Conservation (phyloP, 1,284 basidiomycete species). For the Rhodotorula sp. region DNA sequence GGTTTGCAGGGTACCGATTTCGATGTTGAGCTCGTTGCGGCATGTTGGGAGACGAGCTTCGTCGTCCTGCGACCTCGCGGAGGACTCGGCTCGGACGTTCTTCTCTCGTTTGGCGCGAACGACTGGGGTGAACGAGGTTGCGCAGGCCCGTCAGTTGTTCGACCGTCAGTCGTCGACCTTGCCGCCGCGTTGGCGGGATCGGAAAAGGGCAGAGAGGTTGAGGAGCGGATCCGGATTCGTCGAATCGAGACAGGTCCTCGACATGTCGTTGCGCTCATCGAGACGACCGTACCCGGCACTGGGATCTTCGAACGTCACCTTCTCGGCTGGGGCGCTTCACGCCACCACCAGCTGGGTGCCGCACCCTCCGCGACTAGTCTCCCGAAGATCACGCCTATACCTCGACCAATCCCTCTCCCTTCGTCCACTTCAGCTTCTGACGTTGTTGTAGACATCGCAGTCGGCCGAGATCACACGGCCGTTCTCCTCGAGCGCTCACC, state of each 20-base stretch:
- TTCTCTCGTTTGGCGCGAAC: slow-evolving; percentile 76
- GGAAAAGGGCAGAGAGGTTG: too few relatives aligned
- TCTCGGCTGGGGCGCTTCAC: slow-evolving; percentile 75
- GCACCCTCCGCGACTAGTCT: not conserved
- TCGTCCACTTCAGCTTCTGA: not conserved
- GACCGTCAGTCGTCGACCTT: slow-evolving; percentile 9
- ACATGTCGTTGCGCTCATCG: slow-evolving; percentile 61
- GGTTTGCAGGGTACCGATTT: not conserved
- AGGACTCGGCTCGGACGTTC: slow-evolving; percentile 53
- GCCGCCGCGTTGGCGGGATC: too few relatives aligned
- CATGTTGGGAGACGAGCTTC: slow-evolving; percentile 79
- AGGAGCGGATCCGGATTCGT: slow-evolving; percentile 36
- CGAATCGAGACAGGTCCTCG: slow-evolving; percentile 65
- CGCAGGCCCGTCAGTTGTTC: slow-evolving; percentile 47
- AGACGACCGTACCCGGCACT: not conserved
- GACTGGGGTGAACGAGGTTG: slow-evolving; percentile 76
- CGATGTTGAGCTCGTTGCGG: slow-evolving; percentile 53
- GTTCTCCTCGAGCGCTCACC: slow-evolving; percentile 2
- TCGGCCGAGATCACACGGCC: slow-evolving; percentile 39
- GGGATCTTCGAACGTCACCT: slow-evolving; percentile 44
- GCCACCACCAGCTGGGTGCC: slow-evolving; percentile 73
- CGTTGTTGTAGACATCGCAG: slow-evolving; percentile 5
- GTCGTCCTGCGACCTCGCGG: slow-evolving; percentile 55
- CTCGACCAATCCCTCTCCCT: slow-evolving; percentile 50
- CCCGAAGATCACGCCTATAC: not conserved